These are phyloP conservation scores for Chrysanthemum seticuspe DNA, from an alignment of 129 eudicot species.

Conservation along the genomic window DNA sequence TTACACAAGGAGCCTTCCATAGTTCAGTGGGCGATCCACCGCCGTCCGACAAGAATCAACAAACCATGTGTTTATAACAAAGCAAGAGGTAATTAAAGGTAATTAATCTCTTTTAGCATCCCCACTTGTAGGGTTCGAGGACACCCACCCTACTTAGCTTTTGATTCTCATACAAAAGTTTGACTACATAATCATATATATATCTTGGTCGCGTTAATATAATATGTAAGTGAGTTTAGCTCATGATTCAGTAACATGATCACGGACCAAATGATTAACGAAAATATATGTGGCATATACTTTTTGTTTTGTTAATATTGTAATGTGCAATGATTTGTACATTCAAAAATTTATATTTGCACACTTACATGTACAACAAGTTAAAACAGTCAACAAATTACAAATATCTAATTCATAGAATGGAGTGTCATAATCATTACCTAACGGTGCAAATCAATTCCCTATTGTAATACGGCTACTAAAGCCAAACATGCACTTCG, in stretches of 20 bases:
- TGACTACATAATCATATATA: slow-evolving; percentile 11
- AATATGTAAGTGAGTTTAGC: slow-evolving; percentile 20
- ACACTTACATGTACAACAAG: too few relatives aligned
- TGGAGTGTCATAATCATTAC: too few relatives aligned
- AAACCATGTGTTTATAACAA: slow-evolving; percentile 30
- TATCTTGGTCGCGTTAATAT: slow-evolving; percentile 10
- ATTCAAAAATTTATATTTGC: too few relatives aligned
- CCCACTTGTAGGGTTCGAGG: slow-evolving; percentile 53
- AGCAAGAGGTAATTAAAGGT: slow-evolving; percentile 38
- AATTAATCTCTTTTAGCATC: slow-evolving; percentile 35
- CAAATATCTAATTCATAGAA: too few relatives aligned
- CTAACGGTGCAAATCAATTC: too few relatives aligned
- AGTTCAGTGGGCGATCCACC: slow-evolving; percentile 50
- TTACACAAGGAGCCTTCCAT: slow-evolving; percentile 20
- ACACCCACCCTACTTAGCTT: slow-evolving; percentile 28
- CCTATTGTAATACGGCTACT: slow-evolving; percentile 29
- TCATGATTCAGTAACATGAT: slow-evolving; percentile 82
- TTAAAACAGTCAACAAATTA: too few relatives aligned
- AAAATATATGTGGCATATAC: slow-evolving; percentile 28
- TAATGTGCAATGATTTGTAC: neutral
- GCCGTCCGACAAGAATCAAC: slow-evolving; percentile 59
- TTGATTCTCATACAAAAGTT: slow-evolving; percentile 38
- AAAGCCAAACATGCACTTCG: slow-evolving; percentile 56
- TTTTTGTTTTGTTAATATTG: slow-evolving; percentile 24
- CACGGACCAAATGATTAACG: slow-evolving; percentile 51